Base-by-base conservation (phyloP, 441 rosid genomes). In the Erodium trifolium region DNA sequence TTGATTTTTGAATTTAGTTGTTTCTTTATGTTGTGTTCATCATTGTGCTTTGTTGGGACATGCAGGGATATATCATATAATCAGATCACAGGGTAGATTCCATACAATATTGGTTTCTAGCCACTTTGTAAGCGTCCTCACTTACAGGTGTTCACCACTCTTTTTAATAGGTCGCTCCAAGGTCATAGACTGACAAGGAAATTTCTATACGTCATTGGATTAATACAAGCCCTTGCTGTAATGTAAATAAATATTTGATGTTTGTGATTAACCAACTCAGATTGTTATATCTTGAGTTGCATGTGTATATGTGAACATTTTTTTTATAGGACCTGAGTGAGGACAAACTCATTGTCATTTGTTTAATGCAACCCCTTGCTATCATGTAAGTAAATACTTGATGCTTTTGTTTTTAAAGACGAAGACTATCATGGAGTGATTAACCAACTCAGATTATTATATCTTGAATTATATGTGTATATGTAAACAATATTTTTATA, bases 301-400 rank as follows among this genome's bases (percentile, higher is more conserved):
- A n/a, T n/a, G n/a, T n/a, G n/a, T n/a, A n/a, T n/a, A n/a, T n/a
- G n/a, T n/a, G n/a, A n/a, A n/a, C n/a, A n/a, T n/a, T n/a, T n/a
- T n/a, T n/a, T n/a, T n/a, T n/a, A n/a, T n/a, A n/a, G n/a, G n/a
- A n/a, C n/a, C n/a, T n/a, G n/a, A n/a, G n/a, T n/a, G n/a, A n/a
- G n/a, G n/a, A n/a, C n/a, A n/a, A n/a, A n/a, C n/a, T n/a, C n/a
- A n/a, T n/a, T n/a, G n/a, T n/a, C n/a, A n/a, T n/a, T n/a, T n/a
- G 99, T 68, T 71, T 94, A 31, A 91, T 94, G 99, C 99, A 94
- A 79, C 97, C 99, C 53, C 84, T 94, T 27, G 99, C 97, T 47
- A 96, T 94, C 53, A 60, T 94, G 99, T 94, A 81, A 74, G 97
- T 81, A 4, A 19, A 4, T n/a, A 16, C 17, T 10, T 19, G 57